Conservation (phyloP, 2,329 filamentous ascomycete species). For the Lecanicillium sp. region DNA sequence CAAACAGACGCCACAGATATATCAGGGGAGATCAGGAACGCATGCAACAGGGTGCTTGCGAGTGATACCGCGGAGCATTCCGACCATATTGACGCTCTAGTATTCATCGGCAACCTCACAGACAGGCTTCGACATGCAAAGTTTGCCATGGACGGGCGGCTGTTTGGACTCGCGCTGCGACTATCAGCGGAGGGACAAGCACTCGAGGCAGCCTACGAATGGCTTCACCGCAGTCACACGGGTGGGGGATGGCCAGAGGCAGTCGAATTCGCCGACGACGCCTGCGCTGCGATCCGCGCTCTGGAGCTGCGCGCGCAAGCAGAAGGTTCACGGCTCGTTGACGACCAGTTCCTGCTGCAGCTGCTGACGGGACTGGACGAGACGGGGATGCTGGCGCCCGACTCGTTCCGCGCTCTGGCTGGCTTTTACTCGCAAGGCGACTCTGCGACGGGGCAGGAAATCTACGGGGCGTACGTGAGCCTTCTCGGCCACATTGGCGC, state of each 20-base stretch:
- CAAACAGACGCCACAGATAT: not conserved
- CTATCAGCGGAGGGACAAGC: not conserved
- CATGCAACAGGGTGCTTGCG: slow-evolving; percentile 1
- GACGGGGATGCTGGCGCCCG: slow-evolving; percentile 10
- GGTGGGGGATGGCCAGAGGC: not conserved
- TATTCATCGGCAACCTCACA: slow-evolving; percentile 2
- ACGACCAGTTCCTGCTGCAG: slow-evolving; percentile 18
- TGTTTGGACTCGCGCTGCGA: slow-evolving; percentile 3
- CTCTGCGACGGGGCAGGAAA: not conserved
- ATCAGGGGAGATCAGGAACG: not conserved
- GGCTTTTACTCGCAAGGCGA: slow-evolving; percentile 9
- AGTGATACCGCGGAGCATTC: not conserved
- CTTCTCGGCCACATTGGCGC: slow-evolving; percentile 24
- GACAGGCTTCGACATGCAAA: not conserved
- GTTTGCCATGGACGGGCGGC: slow-evolving; percentile 1
- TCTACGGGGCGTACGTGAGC: slow-evolving; percentile 19
- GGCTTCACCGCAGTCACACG: slow-evolving; percentile 2
- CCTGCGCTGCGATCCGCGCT: not conserved
- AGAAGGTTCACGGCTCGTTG: no score
- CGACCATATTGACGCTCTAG: slow-evolving; percentile 1
- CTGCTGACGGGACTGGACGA: slow-evolving; percentile 21
- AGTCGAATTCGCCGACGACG: not conserved
- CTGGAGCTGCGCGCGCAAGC: no score
- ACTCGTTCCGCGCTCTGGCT: slow-evolving; percentile 18
- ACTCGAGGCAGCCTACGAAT: slow-evolving; percentile 3